Evolutionary conservation across 768 basidiomycete species (phyloP), one percentile per base, ranked within the genome.

Genomic region (Phylloporus arenicola): DNA sequence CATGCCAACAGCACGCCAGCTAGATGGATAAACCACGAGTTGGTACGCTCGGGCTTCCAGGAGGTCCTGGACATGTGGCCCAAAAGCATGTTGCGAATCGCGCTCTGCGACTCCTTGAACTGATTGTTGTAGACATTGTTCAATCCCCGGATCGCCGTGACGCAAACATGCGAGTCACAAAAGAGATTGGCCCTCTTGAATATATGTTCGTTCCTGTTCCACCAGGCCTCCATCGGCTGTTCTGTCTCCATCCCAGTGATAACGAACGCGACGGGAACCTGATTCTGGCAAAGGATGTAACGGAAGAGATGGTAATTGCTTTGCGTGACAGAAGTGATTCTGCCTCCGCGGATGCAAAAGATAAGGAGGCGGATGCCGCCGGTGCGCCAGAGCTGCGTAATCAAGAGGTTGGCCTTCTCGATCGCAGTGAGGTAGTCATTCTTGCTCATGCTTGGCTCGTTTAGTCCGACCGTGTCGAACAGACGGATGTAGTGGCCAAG

Each of bases 151-250:
- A 50, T 70, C 5, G 70, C 65, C 0, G 72, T 72, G 50, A 75
- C 60, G 46, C 75, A 76, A 0, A 62, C 75, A 20, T 72, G 67
- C n/a, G 68, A 68, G 8, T 50, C 45, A 5, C 68, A 61, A 1
- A 24, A 43, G 40, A 53, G 58, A 4, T 51, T 46, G 22, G 47
- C 52, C 35, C 10, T 43, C 34, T 46, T 29, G 51, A 76, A 75
- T 0, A 20, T 10, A 9, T 37, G 38, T 12, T 62, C 53, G 33
- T 75, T 75, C 47, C 57, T 50, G 7, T 3, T 7, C 69, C 68
- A 69, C 68, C 68, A 69, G 0, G 11, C 20, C 29, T 70, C 68
- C 69, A 69, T 69, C 14, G 55, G 49, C 0, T 51, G 50, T 17
- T 69, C 35, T 29, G 47, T 57, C 54, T 69, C 69, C 52, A 69